These are phyloP conservation scores for Colletotrichum sp. DNA, from an alignment of 2,329 filamentous ascomycete species.

Conservation along the genomic window DNA sequence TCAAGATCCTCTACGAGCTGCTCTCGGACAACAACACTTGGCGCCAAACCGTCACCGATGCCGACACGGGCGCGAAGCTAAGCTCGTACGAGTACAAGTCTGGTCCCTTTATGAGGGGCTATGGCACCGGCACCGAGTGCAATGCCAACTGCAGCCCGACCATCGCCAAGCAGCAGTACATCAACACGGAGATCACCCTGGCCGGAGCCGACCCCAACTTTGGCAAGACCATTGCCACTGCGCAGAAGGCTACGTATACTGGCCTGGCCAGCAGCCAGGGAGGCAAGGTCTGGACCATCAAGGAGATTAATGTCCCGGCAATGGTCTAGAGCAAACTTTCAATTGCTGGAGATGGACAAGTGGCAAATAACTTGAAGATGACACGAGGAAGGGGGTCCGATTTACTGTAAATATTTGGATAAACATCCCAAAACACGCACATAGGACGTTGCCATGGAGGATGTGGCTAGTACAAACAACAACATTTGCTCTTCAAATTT, in stretches of 20 bases:
- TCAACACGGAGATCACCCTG: constrained; percentile 26
- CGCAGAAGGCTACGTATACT: background rate
- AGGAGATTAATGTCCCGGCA: background rate
- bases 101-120: constrained; percentile 41
- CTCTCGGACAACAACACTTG: constrained; percentile 25
- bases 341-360: background rate
- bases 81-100: constrained; percentile 37
- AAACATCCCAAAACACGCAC: background rate
- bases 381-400: background rate
- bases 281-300: constrained; percentile 6
- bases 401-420: background rate
- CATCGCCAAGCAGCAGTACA: constrained; percentile 32
- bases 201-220: background rate
- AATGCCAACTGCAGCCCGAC: constrained; percentile 40
- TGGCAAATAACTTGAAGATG: background rate
- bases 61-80: constrained; percentile 34
- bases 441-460: background rate
- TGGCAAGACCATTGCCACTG: background rate
- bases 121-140: constrained; percentile 45
- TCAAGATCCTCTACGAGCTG: constrained; percentile 24
- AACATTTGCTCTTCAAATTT: background rate
- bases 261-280: background rate
- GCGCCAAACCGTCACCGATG: constrained; percentile 38
- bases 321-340: background rate
- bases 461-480: background rate